Conservation (phyloP, 805 yeast species). For the Metschnikowia corniflorae region DNA sequence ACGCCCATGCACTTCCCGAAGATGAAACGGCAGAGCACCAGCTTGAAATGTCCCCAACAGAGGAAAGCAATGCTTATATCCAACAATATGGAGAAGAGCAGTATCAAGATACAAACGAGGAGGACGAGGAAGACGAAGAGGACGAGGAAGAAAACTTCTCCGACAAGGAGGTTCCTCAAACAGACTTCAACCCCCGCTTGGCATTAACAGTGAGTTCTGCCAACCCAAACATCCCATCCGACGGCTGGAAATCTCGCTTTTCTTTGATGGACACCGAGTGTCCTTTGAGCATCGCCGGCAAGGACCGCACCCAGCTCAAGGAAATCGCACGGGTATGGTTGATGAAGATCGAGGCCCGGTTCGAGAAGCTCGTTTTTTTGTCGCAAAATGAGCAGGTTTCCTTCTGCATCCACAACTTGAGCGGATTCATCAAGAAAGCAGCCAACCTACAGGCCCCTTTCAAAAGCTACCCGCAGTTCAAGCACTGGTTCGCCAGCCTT, state of each 20-base stretch:
- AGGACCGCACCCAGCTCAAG: constrained; percentile 5
- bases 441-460: constrained; percentile 8
- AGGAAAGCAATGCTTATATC: no score
- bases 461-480: constrained; percentile 8
- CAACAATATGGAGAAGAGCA: no score
- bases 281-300: constrained; percentile 4
- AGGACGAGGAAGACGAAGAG: no score
- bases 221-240: background rate
- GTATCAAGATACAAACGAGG: no score
- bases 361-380: constrained; percentile 1
- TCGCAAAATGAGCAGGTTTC: constrained; percentile 8
- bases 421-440: constrained; percentile 4
- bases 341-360: constrained; percentile 1
- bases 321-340: constrained; percentile 4
- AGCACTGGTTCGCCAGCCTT: constrained; percentile 4
- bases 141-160: no score
- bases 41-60: no score
- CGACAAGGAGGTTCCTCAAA: no score
- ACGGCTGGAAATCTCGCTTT: constrained; percentile 7
- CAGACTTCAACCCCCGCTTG: no score
- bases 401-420: constrained; percentile 7
- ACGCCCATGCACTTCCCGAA: no score
- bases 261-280: constrained; percentile 9
- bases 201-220: background rate
- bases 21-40: no score